Conservation (phyloP, 2,329 filamentous ascomycete species). For the Epichloe bromicola region DNA sequence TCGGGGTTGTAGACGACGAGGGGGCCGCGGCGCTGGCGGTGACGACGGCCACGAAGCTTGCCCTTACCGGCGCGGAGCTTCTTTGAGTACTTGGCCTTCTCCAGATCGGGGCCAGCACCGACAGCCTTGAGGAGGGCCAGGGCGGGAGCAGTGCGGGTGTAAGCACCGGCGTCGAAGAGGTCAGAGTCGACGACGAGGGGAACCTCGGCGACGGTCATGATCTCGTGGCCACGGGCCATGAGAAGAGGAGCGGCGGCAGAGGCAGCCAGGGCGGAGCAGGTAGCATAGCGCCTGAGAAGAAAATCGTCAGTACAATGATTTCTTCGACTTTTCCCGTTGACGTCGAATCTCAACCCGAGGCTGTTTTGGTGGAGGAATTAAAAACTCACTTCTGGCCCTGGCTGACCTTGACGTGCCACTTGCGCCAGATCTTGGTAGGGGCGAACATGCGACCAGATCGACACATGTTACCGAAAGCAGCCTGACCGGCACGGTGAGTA, state of each 20-base stretch:
- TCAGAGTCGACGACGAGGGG: conserved; percentile 95
- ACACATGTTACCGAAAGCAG: conserved; percentile 99
- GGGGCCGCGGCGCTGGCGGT: conserved; percentile 94
- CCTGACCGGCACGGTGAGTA: conserved; percentile 99
- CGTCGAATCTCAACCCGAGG: not conserved
- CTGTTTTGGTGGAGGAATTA: not conserved
- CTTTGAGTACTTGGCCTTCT: conserved; percentile 92
- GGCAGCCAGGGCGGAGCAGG: conserved; percentile 90
- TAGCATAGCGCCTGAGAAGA: conserved; percentile 78
- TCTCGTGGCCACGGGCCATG: conserved; percentile 91
- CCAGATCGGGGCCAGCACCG: conserved; percentile 79
- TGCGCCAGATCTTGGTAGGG: conserved; percentile 99
- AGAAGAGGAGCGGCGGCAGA: conserved; percentile 91
- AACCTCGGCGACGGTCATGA: conserved; percentile 86
- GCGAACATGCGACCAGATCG: conserved; percentile 99
- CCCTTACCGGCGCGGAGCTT: conserved; percentile 98
- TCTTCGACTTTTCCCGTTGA: conserved; percentile 4
- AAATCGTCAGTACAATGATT: not conserved
- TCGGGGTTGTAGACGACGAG: conserved; percentile 96
- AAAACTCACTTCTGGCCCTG: conserved; percentile 77
- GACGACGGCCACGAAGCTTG: conserved; percentile 91
- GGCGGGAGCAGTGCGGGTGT: conserved; percentile 82
- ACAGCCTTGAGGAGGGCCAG: conserved; percentile 78
- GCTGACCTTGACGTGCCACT: conserved; percentile 99
- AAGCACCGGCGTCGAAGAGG: conserved; percentile 65